These are phyloP conservation scores for Phytophthora lateralis DNA, from an alignment of 352 stramenopile species.

Conservation along the genomic window DNA sequence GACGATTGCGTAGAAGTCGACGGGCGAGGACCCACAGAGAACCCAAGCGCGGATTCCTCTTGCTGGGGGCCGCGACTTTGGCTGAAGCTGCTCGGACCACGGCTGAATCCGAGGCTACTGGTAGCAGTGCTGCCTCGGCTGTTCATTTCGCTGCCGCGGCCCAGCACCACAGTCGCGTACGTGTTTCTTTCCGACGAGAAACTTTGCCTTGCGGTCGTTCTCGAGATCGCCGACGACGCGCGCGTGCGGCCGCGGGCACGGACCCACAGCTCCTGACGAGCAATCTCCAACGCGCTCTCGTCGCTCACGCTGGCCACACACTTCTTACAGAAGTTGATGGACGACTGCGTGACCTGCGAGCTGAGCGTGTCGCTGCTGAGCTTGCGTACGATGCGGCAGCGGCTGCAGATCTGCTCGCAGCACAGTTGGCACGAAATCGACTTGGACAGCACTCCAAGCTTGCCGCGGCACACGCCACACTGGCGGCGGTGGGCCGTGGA, in stretches of 20 bases:
- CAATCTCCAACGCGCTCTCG: slow-evolving; percentile 65
- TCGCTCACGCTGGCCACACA: slow-evolving; percentile 59
- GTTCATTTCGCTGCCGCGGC: slow-evolving; percentile 31
- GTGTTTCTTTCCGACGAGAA: slow-evolving; percentile 51
- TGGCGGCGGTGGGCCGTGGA: slow-evolving; percentile 19
- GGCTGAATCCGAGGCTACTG: slow-evolving; percentile 28
- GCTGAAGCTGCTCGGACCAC: slow-evolving; percentile 23
- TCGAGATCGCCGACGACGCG: slow-evolving; percentile 37
- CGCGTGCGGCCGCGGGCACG: slow-evolving; percentile 39
- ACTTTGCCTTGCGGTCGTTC: slow-evolving; percentile 24
- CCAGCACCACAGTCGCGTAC: slow-evolving; percentile 45
- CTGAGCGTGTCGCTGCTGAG: slow-evolving; percentile 51
- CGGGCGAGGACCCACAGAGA: slow-evolving; percentile 32
- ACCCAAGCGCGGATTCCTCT: slow-evolving; percentile 22
- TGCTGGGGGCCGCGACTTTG: slow-evolving; percentile 25
- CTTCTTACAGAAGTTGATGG: slow-evolving; percentile 71
- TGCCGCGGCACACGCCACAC: slow-evolving; percentile 42
- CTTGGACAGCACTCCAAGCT: slow-evolving; percentile 42
- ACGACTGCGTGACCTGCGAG: slow-evolving; percentile 45
- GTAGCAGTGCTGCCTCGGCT: slow-evolving; percentile 27
- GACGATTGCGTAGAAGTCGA: slow-evolving; percentile 27
- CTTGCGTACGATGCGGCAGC: slow-evolving; percentile 51
- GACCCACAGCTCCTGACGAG: slow-evolving; percentile 58
- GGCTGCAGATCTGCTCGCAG: slow-evolving; percentile 45
- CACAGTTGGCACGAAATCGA: slow-evolving; percentile 48